Percentiles rank a stretch among this genome's conserved stretches.
Conservation (phyloP, 139 green algal species). For the Mesotaenium endlicherianum region DNA sequence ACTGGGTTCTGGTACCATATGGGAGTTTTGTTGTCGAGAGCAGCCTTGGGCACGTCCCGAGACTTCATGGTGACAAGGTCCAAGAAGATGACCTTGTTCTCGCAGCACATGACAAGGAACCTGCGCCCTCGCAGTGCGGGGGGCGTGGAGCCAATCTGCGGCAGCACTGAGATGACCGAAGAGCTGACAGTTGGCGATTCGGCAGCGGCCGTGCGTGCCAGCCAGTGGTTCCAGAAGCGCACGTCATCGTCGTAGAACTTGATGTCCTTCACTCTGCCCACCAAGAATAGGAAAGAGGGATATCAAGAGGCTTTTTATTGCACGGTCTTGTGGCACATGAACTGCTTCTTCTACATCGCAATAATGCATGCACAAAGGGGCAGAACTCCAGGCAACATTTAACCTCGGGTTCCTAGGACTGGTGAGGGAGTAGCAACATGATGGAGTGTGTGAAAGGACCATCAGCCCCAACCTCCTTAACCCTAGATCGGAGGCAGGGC, state of each 20-base stretch:
- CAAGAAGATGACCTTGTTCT: constrained; percentile 47
- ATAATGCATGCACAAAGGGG: too few relatives aligned
- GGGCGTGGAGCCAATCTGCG: constrained; percentile 17
- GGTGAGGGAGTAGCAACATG: too few relatives aligned
- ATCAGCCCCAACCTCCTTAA: too few relatives aligned
- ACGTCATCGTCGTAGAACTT: constrained; percentile 52
- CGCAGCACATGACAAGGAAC: constrained; percentile 47
- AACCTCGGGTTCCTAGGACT: too few relatives aligned
- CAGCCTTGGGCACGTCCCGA: constrained; percentile 34
- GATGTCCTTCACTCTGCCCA: constrained; percentile 48
- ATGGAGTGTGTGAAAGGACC: too few relatives aligned
- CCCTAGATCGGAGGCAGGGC: too few relatives aligned
- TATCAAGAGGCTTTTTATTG: background rate
- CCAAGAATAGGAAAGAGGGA: background rate
- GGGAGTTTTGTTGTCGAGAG: constrained; percentile 41
- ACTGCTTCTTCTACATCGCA: too few relatives aligned
- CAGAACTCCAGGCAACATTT: too few relatives aligned
- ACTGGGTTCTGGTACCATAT: too few relatives aligned
- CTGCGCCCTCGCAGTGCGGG: constrained; percentile 31
- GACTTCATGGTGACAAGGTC: constrained; percentile 38
- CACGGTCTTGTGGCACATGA: background rate
- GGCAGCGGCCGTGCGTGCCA: constrained; percentile 1
- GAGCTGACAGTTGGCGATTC: constrained; percentile 25
- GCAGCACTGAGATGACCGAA: background rate
- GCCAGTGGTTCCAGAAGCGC: constrained; percentile 37